These are phyloP conservation scores for Lolium perenne DNA, from an alignment of 176 grass and related monocot genomes.

Conservation along the genomic window DNA sequence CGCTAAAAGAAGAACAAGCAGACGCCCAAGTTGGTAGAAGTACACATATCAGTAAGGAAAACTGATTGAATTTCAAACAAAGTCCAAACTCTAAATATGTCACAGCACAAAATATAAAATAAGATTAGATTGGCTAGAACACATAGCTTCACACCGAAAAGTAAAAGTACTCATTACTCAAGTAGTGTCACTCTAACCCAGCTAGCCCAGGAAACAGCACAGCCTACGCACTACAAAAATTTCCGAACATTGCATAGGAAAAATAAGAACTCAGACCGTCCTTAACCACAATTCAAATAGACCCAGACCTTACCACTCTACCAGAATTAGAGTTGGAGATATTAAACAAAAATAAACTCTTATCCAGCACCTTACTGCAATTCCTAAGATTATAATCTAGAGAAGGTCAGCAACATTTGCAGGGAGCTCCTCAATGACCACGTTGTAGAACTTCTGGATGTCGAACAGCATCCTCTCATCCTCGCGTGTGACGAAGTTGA, in stretches of 20 bases:
- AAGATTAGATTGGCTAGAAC: neutral
- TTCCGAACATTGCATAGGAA: constrained; percentile 45
- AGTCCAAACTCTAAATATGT: neutral
- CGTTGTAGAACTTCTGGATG: constrained; percentile 85
- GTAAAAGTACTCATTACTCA: constrained; percentile 30
- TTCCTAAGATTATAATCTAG: constrained; percentile 41
- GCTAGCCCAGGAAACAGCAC: constrained; percentile 40
- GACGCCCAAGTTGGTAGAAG: too few relatives aligned
- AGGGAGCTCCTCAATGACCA: constrained; percentile 82
- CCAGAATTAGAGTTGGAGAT: constrained; percentile 52
- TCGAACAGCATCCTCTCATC: constrained; percentile 91
- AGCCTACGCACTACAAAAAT: constrained; percentile 53
- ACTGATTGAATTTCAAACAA: too few relatives aligned
- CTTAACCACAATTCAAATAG: constrained; percentile 51
- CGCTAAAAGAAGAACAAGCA: too few relatives aligned
- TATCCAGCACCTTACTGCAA: constrained; percentile 46
- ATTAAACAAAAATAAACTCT: constrained; percentile 54
- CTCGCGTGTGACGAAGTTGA: constrained; percentile 91
- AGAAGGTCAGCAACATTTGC: constrained; percentile 90
- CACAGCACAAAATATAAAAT: neutral
- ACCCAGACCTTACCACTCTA: constrained; percentile 43
- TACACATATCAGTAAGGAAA: too few relatives aligned
- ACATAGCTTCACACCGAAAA: neutral
- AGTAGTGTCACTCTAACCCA: constrained; percentile 36
- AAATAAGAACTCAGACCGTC: constrained; percentile 32